Conservation (phyloP, 257 asterid genomes). For the Lycium barbarum region DNA sequence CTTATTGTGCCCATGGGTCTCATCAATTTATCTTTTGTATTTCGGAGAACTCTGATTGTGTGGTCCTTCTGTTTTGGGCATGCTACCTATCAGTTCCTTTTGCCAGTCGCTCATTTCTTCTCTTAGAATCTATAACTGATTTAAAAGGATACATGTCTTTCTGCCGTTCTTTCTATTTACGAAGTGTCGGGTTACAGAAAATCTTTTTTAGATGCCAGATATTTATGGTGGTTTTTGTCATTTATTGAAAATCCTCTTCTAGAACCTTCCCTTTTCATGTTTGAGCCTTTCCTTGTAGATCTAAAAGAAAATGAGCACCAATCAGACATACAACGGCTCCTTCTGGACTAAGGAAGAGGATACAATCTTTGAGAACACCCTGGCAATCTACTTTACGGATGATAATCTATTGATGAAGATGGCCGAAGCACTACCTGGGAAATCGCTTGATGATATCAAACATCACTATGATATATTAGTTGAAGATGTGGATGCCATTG, state of each 20-base stretch:
- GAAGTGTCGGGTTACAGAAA: constrained; percentile 29
- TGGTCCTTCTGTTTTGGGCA: constrained; percentile 26
- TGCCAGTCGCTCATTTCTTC: constrained; percentile 8
- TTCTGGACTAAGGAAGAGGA: constrained; percentile 51
- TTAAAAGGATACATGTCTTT: constrained; percentile 1
- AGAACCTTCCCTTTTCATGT: constrained; percentile 38
- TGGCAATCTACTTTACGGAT: constrained; percentile 36
- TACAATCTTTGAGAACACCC: constrained; percentile 54
- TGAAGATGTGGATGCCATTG: constrained; percentile 47
- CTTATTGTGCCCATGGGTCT: neutral
- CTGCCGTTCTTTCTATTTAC: constrained; percentile 27
- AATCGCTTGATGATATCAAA: constrained; percentile 47
- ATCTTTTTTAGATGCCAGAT: neutral
- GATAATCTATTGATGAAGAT: constrained; percentile 42
- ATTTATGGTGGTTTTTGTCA: constrained; percentile 17
- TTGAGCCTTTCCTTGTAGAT: constrained; percentile 20
- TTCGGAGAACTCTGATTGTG: neutral
- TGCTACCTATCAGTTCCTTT: constrained; percentile 26
- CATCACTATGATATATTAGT: constrained; percentile 42
- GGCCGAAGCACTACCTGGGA: constrained; percentile 49
- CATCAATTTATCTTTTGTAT: constrained; percentile 11
- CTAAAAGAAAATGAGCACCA: constrained; percentile 38
- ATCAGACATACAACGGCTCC: constrained; percentile 35
- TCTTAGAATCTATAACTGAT: neutral
- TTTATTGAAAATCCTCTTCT: constrained; percentile 22